A percentile compares a stretch with the other conserved stretches of the same genome.
Conservation (phyloP, 2,329 filamentous ascomycete genomes). For the Sporothrix euskadiensis region DNA sequence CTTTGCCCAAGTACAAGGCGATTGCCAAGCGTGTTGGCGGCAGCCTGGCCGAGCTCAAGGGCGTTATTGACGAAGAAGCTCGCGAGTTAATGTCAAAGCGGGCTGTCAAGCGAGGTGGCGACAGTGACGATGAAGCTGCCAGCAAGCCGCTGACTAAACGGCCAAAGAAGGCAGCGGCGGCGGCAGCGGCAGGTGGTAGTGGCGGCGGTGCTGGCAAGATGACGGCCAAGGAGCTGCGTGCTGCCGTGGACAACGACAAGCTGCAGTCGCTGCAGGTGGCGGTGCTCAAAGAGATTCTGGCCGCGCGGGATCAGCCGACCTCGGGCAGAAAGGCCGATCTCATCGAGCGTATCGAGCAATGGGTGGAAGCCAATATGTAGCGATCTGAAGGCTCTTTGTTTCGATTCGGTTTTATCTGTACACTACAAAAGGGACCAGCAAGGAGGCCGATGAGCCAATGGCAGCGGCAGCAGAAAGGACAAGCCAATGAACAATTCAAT, state of each 20-base stretch:
- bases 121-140: constrained; percentile 45
- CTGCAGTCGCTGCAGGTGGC: constrained; percentile 57
- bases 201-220: constrained; percentile 41
- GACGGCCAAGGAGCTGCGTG: constrained; percentile 50
- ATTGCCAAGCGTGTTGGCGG: constrained; percentile 86
- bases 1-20: constrained; percentile 78
- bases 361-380: constrained; percentile 52
- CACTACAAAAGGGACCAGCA: neutral
- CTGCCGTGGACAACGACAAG: constrained; percentile 48
- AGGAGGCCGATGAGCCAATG: neutral
- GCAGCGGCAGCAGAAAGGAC: neutral
- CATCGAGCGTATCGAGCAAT: constrained; percentile 57
- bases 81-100: constrained; percentile 42
- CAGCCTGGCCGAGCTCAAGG: constrained; percentile 76
- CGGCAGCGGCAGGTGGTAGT: constrained; percentile 36
- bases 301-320: constrained; percentile 50
- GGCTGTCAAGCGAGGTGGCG: constrained; percentile 55
- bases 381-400: neutral
- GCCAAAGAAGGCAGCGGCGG: constrained; percentile 48
- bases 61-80: constrained; percentile 62
- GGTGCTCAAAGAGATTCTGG: constrained; percentile 53
- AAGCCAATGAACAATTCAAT: neutral
- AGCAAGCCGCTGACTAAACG: constrained; percentile 50
- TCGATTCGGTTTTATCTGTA: neutral
- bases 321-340: constrained; percentile 57